Conservation (phyloP, 2,329 filamentous ascomycete species). For the Septoria petroselini region DNA sequence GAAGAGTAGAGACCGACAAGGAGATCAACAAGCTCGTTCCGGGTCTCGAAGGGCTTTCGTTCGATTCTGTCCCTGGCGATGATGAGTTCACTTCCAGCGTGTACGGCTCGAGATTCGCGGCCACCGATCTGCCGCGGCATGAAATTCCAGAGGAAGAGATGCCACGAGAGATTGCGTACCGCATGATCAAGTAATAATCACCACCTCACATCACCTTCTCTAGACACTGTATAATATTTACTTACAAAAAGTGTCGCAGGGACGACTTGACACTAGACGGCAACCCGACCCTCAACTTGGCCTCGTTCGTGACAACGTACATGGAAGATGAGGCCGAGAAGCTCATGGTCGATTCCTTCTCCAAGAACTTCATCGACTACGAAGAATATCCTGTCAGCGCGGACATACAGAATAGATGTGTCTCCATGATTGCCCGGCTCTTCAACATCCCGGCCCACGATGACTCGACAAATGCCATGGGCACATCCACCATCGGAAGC, state of each 20-base stretch:
- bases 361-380: conserved; percentile 77
- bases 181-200: conserved; percentile 95
- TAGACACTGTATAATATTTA: too few relatives aligned
- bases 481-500: conserved; percentile 83
- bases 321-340: conserved; percentile 97
- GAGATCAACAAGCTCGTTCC: conserved; percentile 41
- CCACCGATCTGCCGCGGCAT: conserved; percentile 71
- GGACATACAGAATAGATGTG: conserved; percentile 78
- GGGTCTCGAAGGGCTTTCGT: conserved; percentile 47
- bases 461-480: conserved; percentile 64
- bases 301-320: conserved; percentile 92
- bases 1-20: conserved; percentile 34
- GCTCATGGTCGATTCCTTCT: conserved; percentile 86
- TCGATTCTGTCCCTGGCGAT: conserved; percentile 46
- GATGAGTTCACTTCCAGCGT: conserved; percentile 70
- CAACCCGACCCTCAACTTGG: conserved; percentile 57
- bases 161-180: conserved; percentile 89
- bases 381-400: conserved; percentile 53
- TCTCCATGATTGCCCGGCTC: conserved; percentile 69
- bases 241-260: conserved; percentile 1
- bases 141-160: conserved; percentile 89
- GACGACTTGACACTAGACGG: not conserved
- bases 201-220: too few relatives aligned
- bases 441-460: conserved; percentile 70
- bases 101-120: conserved; percentile 83